Conservation (phyloP, 768 basidiomycete species). For the Tylopilus balloui region DNA sequence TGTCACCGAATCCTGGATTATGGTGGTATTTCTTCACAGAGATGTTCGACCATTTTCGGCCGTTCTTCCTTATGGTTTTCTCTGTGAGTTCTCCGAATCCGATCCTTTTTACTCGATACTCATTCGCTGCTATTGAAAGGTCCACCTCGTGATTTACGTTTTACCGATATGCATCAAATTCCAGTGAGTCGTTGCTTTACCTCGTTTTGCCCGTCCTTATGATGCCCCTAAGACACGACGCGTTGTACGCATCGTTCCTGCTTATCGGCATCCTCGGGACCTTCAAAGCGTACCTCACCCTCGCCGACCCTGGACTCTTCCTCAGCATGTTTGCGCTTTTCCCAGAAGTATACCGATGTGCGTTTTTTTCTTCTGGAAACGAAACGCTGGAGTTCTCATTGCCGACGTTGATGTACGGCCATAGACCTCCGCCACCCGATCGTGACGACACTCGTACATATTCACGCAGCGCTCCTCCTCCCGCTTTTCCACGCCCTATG, state of each 20-base stretch:
- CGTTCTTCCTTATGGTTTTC: slow-evolving; percentile 94
- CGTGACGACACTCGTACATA: slow-evolving; percentile 74
- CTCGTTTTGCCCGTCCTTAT: neutral
- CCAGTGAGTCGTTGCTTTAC: slow-evolving; percentile 44
- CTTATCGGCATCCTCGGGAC: slow-evolving; percentile 72
- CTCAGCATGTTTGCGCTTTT: slow-evolving; percentile 76
- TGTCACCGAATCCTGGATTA: slow-evolving; percentile 90
- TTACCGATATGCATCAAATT: slow-evolving; percentile 86
- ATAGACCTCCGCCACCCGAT: slow-evolving; percentile 83
- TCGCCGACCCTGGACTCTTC: slow-evolving; percentile 87
- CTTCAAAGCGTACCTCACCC: slow-evolving; percentile 90
- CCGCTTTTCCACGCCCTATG: slow-evolving; percentile 91
- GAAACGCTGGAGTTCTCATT: neutral
- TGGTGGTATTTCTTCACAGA: slow-evolving; percentile 99
- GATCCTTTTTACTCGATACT: neutral
- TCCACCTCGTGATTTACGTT: slow-evolving; percentile 80
- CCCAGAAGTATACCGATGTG: slow-evolving; percentile 80
- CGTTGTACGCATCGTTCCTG: slow-evolving; percentile 73
- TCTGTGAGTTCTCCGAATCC: slow-evolving; percentile 49
- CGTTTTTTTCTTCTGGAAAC: slow-evolving; percentile 31
- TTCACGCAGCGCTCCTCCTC: slow-evolving; percentile 80
- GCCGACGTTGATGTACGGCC: neutral
- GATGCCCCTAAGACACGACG: slow-evolving; percentile 59
- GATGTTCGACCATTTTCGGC: slow-evolving; percentile 97
- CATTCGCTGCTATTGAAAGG: slow-evolving; percentile 36